These are phyloP conservation scores for Serendipita sp. DNA, from an alignment of 768 basidiomycete genomes.

Conservation along the genomic window DNA sequence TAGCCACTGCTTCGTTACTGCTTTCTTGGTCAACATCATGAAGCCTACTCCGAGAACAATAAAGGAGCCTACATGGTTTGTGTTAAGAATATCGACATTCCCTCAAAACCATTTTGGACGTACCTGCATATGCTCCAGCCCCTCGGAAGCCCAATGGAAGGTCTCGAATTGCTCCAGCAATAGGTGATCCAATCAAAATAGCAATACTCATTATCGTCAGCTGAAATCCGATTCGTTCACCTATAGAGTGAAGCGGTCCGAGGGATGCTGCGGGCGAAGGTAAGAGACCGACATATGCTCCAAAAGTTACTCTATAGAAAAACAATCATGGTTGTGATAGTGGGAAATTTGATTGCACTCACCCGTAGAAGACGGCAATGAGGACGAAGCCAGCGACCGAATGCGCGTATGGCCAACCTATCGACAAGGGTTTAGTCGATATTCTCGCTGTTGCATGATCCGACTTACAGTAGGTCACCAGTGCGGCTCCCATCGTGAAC, in stretches of 20 bases:
- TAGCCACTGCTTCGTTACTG: neutral
- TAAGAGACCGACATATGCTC: constrained; percentile 28
- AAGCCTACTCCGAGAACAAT: neutral
- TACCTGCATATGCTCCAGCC: constrained; percentile 12
- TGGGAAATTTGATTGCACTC: constrained; percentile 12
- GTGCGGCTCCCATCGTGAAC: constrained; percentile 37
- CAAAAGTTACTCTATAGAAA: constrained; percentile 36
- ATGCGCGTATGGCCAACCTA: constrained; percentile 47
- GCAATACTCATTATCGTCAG: constrained; percentile 10
- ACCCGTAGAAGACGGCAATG: constrained; percentile 53
- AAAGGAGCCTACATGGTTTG: neutral
- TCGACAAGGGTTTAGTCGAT: neutral
- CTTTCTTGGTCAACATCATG: neutral
- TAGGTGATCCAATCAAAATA: constrained; percentile 11
- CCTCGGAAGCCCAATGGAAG: neutral
- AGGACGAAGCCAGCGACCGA: constrained; percentile 31
- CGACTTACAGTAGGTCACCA: constrained; percentile 34
- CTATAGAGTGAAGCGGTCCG: constrained; percentile 10
- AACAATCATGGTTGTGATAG: neutral
- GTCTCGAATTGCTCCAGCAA: constrained; percentile 11
- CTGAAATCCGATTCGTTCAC: constrained; percentile 12
- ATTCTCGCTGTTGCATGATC: neutral
- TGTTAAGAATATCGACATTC: neutral
- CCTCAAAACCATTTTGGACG: neutral
- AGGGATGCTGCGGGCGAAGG: constrained; percentile 10